Conservation (phyloP, 345 rosid species). For the Linum lewisii region DNA sequence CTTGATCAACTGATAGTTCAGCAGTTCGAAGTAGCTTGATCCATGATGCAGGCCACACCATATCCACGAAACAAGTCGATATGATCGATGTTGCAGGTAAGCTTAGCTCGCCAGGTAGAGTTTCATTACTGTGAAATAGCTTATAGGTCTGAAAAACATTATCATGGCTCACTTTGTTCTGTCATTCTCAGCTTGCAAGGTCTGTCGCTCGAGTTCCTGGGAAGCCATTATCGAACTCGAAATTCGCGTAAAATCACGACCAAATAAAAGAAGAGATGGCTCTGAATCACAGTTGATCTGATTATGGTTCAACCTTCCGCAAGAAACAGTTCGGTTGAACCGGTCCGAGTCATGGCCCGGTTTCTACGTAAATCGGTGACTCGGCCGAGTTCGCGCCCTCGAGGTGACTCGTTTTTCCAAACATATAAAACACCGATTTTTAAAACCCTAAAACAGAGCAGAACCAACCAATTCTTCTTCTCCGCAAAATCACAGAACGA, state of each 20-base stretch:
- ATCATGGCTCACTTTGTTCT: no score
- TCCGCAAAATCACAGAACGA: neutral
- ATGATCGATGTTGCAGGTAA: neutral
- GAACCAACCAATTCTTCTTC: neutral
- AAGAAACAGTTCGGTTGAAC: no score
- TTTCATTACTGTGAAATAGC: neutral
- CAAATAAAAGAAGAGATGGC: no score
- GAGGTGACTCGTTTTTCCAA: neutral
- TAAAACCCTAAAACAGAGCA: neutral
- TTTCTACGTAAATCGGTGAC: no score
- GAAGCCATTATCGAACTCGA: neutral
- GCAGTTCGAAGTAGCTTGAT: conserved; percentile 83
- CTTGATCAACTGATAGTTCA: conserved; percentile 33
- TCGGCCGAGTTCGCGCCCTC: neutral
- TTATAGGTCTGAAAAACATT: no score
- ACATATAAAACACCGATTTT: no score
- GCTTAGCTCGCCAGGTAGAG: neutral
- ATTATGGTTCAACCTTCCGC: no score
- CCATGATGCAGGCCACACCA: conserved; percentile 90
- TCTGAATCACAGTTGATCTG: no score
- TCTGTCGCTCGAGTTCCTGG: no score
- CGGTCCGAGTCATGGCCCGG: no score
- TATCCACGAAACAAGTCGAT: conserved; percentile 24
- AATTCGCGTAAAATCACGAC: neutral
- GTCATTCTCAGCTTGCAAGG: no score